Conservation (phyloP, 768 basidiomycete species). For the Dictyophora rubrovolvata region DNA sequence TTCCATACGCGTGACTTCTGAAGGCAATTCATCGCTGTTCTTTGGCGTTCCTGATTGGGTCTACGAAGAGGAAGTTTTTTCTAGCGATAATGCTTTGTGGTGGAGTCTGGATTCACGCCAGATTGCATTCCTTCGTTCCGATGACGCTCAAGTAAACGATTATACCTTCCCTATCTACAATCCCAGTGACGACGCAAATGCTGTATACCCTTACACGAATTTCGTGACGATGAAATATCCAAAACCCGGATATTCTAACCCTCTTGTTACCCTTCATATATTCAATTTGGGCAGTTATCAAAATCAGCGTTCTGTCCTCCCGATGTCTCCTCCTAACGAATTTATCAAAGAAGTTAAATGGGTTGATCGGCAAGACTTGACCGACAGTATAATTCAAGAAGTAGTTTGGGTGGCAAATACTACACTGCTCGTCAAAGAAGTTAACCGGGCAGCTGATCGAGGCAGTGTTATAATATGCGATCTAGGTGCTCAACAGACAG, state of each 20-base stretch:
- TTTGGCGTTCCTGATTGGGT: conserved; percentile 98
- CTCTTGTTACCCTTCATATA: conserved; percentile 70
- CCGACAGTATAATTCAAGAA: conserved; percentile 68
- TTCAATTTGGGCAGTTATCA: conserved; percentile 61
- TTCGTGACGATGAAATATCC: conserved; percentile 65
- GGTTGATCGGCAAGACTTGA: conserved; percentile 42
- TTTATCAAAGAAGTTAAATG: conserved; percentile 56
- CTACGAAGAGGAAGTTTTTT: conserved; percentile 87
- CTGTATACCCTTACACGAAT: conserved; percentile 69
- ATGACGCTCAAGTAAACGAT: conserved; percentile 81
- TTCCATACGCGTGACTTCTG: conserved; percentile 67
- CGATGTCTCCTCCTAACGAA: conserved; percentile 17
- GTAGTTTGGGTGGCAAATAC: conserved; percentile 80
- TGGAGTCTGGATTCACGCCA: conserved; percentile 61
- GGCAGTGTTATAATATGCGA: conserved; percentile 72
- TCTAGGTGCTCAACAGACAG: conserved; percentile 23
- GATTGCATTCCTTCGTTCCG: conserved; percentile 77
- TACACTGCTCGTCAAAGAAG: conserved; percentile 73
- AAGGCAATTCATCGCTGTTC: conserved; percentile 78
- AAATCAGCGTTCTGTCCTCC: conserved; percentile 16
- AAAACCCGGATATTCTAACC: conserved; percentile 86
- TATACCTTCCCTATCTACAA: conserved; percentile 90
- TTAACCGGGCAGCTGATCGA: conserved; percentile 71
- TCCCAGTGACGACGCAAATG: conserved; percentile 57
- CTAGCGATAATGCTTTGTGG: conserved; percentile 68